Base-by-base conservation (phyloP, 345 rosid species). In the Stellera chamaejasme region DNA sequence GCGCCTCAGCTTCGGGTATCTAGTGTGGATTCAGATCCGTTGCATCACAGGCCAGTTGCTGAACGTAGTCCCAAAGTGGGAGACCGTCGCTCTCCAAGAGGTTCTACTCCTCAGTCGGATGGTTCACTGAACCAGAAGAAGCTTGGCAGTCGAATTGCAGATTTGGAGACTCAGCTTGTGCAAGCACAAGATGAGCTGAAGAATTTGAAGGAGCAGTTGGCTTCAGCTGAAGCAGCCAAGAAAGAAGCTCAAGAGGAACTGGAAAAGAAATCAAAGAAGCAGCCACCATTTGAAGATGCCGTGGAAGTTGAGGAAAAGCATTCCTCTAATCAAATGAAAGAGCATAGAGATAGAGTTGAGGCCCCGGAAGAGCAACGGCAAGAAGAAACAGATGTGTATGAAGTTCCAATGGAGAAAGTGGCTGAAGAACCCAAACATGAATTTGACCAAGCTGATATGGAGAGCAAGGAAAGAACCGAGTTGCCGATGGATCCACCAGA, bases 141-240 rank as follows among this genome's bases (percentile, higher is more conserved):
- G 64, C 84, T 92, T 11, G 93, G 96, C 9, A 75, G 88, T 0
- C 82, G 98, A 42, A 82, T 92, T 65, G 86, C 87, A 0, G 87
- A 84, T 74, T 74, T 88, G 36, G 98, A 92, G 69, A 80, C 89
- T 27, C 98, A 92, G 68, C 88, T 92, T 47, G 89, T 85, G 63
- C 98, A 88, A 62, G 98, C 96, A n/a, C 96, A 88, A 68, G 78
- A 69, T 41, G 96, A 88, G 70, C 85, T 92, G 27, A 85, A 86
- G 79, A 54, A 48, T 71, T 73, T 92, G 60, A 92, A 85, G 71
- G 73, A 78, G 19, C 96, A 88, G 73, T 60, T 92, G 73, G 81
- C 58, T 47, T 77, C 77, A 23, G 90, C 96, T 16, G 95, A 85
- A 72, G 90, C 96, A 66, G 95, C 88, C 55, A 92, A 80, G 81